Evolutionary conservation across 768 basidiomycete species (phyloP), one percentile per base, ranked within the genome.

Genomic region (Galerina sulciceps): DNA sequence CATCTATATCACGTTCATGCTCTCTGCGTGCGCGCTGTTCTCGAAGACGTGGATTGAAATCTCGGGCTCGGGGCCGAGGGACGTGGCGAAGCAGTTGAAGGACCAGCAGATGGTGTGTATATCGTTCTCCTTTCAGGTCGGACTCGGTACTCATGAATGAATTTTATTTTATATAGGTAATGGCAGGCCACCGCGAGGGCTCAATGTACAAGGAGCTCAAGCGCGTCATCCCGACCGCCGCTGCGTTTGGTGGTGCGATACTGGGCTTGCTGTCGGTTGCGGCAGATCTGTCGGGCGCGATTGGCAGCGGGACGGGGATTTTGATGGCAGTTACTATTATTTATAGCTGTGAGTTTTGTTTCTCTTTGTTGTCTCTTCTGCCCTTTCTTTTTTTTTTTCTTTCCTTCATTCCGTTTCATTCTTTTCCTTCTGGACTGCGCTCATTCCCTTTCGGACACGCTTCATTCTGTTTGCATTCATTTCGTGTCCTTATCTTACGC

Each of bases 31-130:
- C 71, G 96, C 97, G 13, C 81, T 98, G 64, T 99, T 99, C 82
- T 96, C 93, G 70, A 99, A 99, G 84, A 98, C 96, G 0, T 99
- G 97, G 96, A 99, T 99, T 63, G 96, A 99, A 67, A 94, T 99
- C 35, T 98, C 95, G 2, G 96, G 97, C 14, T 91, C 89, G 54
- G 94, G 97, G 17, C 97, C 96, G 10, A 79, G 97, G 45, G 96
- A 99, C 67, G 88, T 99, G 55, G 97, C 97, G 26, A 96, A 95
- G 75, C 96, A 99, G 71, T 86, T 99, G 70, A 99, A 99, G 80
- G 97, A 99, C 65, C 96, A 98, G 74, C 91, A 93, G 66, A 95
- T 98, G 91, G 96, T 90, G 37, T n/a, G 75, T 51, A 6, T 67
- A 13, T 31, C 6, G 5, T 48, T 26, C n/a, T 4, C n/a, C n/a